These are phyloP conservation scores for Tricholoma sp. DNA, from an alignment of 768 basidiomycete species.

Conservation along the genomic window DNA sequence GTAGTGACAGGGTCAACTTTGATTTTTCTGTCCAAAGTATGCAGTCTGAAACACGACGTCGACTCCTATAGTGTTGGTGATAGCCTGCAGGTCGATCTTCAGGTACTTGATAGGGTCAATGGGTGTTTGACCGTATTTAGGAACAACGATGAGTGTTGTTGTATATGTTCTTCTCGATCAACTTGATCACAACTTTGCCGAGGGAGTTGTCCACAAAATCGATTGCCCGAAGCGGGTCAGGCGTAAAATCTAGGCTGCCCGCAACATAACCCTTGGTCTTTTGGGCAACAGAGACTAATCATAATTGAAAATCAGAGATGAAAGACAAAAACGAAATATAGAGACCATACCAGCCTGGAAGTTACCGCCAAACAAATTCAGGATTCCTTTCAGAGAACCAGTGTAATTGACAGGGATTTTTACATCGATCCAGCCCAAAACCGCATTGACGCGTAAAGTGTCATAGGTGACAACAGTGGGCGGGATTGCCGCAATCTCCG, in stretches of 20 bases:
- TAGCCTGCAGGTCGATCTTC: not conserved
- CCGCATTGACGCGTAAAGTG: not conserved
- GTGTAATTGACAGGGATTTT: not conserved
- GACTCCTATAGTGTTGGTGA: not conserved
- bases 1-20: not conserved
- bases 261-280: not conserved
- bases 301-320: not conserved
- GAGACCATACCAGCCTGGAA: not conserved
- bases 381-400: not conserved
- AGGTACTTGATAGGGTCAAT: not conserved
- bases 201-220: not conserved
- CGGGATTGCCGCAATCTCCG: not conserved
- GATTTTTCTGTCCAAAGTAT: not conserved
- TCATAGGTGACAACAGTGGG: not conserved
- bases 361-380: not conserved
- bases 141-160: not conserved
- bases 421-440: not conserved
- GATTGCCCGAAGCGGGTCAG: not conserved
- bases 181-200: not conserved
- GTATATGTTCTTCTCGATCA: not conserved
- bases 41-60: not conserved
- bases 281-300: not conserved
- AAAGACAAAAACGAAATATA: not conserved
- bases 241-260: not conserved
- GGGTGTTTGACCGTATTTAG: not conserved